These are phyloP conservation scores for Beauveria medogensis DNA, from an alignment of 2,329 filamentous ascomycete species.

Conservation along the genomic window DNA sequence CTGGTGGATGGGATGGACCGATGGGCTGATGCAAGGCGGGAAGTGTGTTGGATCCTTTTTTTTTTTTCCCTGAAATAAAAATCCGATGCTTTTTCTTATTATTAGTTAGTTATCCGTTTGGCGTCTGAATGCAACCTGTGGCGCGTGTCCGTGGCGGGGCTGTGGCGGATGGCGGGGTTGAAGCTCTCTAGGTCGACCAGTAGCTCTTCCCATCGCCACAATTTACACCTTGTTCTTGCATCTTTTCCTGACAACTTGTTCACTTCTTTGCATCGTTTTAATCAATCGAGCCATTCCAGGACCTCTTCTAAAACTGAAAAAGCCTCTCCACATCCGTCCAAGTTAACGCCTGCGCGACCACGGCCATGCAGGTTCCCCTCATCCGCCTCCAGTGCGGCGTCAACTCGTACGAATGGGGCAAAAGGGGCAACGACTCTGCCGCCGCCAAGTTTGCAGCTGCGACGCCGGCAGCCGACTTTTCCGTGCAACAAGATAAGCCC, in stretches of 20 bases:
- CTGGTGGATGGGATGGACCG: no score
- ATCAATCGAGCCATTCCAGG: background rate
- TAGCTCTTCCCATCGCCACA: background rate
- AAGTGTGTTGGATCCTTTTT: no score
- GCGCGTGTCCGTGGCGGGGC: background rate
- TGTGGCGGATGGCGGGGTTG: background rate
- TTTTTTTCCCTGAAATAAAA: no score
- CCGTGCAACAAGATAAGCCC: slow-evolving; percentile 76
- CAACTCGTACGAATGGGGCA: slow-evolving; percentile 99
- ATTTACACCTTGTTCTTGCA: background rate
- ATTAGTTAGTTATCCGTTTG: background rate
- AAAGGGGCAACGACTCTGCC: slow-evolving; percentile 78
- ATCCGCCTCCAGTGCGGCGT: slow-evolving; percentile 84
- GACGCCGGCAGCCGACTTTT: slow-evolving; percentile 66
- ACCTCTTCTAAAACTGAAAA: background rate
- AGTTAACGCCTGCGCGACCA: background rate
- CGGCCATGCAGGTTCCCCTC: slow-evolving; percentile 64
- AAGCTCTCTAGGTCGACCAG: background rate
- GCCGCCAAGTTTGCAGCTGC: slow-evolving; percentile 85
- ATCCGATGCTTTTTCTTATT: background rate
- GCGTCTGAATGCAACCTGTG: background rate
- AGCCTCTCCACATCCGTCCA: background rate
- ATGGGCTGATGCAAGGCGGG: no score
- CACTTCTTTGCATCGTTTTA: background rate
- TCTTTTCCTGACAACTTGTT: background rate